A percentile compares a stretch with the other conserved stretches of the same genome.
phyloP scores from a whole-genome alignment of 148 eudicot species.

The Rheum nobile region DNA sequence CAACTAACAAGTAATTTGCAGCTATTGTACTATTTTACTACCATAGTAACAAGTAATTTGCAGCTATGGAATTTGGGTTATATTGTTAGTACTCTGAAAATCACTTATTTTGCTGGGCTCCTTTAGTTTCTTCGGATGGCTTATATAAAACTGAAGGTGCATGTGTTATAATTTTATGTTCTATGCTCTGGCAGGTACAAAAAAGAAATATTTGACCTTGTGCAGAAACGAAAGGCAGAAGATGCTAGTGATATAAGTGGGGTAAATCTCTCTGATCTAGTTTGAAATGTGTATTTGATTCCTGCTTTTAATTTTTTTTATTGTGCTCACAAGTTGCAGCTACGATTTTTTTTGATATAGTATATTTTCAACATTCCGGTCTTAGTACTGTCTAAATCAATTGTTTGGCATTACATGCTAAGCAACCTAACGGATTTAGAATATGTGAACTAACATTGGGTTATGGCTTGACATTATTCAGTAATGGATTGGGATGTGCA shows the following conservation, averaged over 20 bases:
- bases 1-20: too few species aligned
- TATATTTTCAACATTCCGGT: neutral
- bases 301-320: neutral
- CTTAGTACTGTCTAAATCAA: neutral
- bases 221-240: conserved; percentile 29
- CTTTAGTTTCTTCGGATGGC: neutral
- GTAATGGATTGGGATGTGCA: neutral
- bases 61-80: neutral
- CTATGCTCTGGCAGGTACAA: conserved; percentile 33
- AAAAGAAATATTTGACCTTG: conserved; percentile 38
- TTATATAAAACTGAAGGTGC: neutral
- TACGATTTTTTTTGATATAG: neutral
- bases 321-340: neutral
- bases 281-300: neutral
- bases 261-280: conserved; percentile 17
- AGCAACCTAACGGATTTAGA: neutral
- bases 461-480: neutral
- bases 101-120: neutral
- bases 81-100: neutral
- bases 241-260: conserved; percentile 32
- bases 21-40: neutral
- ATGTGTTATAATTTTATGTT: neutral
- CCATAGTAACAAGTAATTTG: neutral
- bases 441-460: neutral
- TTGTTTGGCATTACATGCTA: neutral